These are phyloP conservation scores for Candida parachauliodes DNA, from an alignment of 805 yeast species.

Conservation along the genomic window DNA sequence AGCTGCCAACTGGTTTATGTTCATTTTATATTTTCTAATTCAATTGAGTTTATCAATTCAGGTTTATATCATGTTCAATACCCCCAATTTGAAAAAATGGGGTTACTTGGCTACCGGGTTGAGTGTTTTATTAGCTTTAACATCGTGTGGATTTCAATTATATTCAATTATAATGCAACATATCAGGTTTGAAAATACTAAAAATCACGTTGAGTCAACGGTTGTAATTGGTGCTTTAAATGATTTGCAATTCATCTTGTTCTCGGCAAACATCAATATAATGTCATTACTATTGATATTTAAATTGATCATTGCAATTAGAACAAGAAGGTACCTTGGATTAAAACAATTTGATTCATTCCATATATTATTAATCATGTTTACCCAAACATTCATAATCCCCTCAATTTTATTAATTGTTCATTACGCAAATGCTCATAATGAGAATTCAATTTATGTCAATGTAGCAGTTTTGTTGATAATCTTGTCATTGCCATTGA, in stretches of 20 bases:
- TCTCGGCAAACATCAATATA: constrained; percentile 64
- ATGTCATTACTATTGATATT: constrained; percentile 56
- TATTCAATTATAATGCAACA: constrained; percentile 37
- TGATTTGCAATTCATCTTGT: constrained; percentile 58
- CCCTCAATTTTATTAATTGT: constrained; percentile 70
- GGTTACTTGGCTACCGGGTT: constrained; percentile 37
- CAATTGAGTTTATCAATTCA: constrained; percentile 71
- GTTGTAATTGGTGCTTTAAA: constrained; percentile 24
- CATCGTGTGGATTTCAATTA: constrained; percentile 59
- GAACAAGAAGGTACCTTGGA: constrained; percentile 73
- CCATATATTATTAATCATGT: constrained; percentile 77
- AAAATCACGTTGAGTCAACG: constrained; percentile 19
- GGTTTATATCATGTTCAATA: constrained; percentile 62
- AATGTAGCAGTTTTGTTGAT: constrained; percentile 60
- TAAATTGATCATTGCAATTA: constrained; percentile 68
- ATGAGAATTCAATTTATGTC: constrained; percentile 35
- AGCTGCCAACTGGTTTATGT: constrained; percentile 59
- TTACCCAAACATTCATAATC: constrained; percentile 73
- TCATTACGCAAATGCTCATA: constrained; percentile 17
- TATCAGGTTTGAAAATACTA: constrained; percentile 28
- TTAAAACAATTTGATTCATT: constrained; percentile 77
- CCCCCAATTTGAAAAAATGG: constrained; percentile 45
- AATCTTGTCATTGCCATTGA: constrained; percentile 71
- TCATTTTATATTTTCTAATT: constrained; percentile 56
- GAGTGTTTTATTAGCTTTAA: constrained; percentile 24